Base-by-base conservation (phyloP, 495 filamentous ascomycete species). In the Penicillium lagena region DNA sequence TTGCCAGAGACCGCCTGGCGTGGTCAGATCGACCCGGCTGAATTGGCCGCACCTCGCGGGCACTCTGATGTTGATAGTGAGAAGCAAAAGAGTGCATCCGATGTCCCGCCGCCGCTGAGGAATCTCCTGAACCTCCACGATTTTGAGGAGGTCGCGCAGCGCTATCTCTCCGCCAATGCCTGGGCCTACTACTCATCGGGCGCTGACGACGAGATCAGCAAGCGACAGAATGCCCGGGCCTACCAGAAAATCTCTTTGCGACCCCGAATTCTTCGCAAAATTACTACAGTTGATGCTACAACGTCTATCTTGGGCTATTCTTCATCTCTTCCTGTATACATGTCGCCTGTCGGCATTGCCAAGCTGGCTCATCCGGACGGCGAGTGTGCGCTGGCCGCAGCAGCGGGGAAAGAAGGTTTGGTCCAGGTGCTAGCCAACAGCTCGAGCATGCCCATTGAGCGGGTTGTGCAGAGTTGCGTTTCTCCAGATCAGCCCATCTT, bases 161-260 rank as follows among this genome's bases (percentile, higher is more conserved):
- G 57, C 8, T 68, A 68, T 37, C 65, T 85, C 10, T 62, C 75
- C 3, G 60, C 69, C 2, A 88, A 87, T 50, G 85, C 87, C 13
- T 94, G 88, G 88, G 88, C 81, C 7, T 94, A 91, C 60, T 94
- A 93, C 59, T 83, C 80, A 4, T 87, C 83, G 45, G 88, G 82
- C 7, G 87, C 88, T 0, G 89, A 94, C 53, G 89, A 94, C 51
- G 87, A 94, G 66, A 89, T 93, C 66, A 91, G 87, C 5, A 72
- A 90, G 64, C 76, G 83, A 42, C 85, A 90, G 56, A 93, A 90
- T 62, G 81, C 84, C 63, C 75, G 78, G 3, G 85, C 86, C 13
- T 95, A 79, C 63, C 85, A 88, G 55, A 83, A 83, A 43, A 82
- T 93, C 54, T 83, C 85, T 72, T 86, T 95, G 54, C 79, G 87